Evolutionary conservation across 1,284 basidiomycete genomes (phyloP).

Genomic region (Apiotrichum siamense): DNA sequence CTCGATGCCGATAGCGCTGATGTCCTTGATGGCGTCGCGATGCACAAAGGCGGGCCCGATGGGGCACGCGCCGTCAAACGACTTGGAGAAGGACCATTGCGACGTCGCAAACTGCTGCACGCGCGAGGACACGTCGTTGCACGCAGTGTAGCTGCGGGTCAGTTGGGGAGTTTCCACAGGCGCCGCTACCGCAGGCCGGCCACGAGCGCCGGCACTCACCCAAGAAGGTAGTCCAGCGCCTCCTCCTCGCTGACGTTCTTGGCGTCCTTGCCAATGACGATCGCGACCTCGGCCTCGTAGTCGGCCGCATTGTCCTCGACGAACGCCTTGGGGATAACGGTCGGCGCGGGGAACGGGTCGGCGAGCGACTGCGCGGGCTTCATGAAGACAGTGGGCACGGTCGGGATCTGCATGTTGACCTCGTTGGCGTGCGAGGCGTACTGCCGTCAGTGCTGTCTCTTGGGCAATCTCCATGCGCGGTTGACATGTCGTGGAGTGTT

Average conservation of each 20-base stretch:
- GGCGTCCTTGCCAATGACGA: conserved; percentile 74
- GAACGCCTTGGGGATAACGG: conserved; percentile 37
- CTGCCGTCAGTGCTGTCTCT: conserved; percentile 20
- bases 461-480: too few relatives aligned
- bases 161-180: neutral
- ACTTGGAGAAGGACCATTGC: conserved; percentile 45
- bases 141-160: conserved; percentile 33
- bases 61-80: conserved; percentile 49
- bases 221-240: conserved; percentile 74
- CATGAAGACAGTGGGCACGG: conserved; percentile 39
- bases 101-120: conserved; percentile 35
- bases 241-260: conserved; percentile 71
- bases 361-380: conserved; percentile 35
- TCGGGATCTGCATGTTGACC: conserved; percentile 31
- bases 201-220: conserved; percentile 43
- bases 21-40: conserved; percentile 20
- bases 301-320: conserved; percentile 70
- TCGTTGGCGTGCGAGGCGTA: conserved; percentile 47
- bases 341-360: conserved; percentile 35
- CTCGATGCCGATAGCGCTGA: conserved; percentile 31
- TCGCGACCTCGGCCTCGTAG: conserved; percentile 80
- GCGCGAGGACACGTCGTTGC: conserved; percentile 48
- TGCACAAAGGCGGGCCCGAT: conserved; percentile 46
- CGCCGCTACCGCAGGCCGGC: neutral
- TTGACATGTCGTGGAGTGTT: too few relatives aligned